Base-by-base conservation (phyloP, 2,329 filamentous ascomycete genomes). In the Boeremia lycopersici region DNA sequence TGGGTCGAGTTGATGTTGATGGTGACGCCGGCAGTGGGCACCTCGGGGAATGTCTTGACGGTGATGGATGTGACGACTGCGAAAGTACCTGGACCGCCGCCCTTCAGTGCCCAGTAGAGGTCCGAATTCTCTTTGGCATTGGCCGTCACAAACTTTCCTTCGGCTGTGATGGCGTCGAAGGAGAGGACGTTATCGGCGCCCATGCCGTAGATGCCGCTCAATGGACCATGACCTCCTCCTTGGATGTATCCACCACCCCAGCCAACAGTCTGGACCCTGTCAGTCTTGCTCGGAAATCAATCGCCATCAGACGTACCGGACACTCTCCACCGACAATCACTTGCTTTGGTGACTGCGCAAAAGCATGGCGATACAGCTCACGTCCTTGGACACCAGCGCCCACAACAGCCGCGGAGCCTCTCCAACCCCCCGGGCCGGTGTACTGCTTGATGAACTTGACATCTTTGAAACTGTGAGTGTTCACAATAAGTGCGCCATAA, bases 231-330 rank as follows among this genome's bases (percentile, higher is more conserved):
- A 9, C 48, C 48, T 17, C 48, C 48, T 34, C 76, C 75, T 50
- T 76, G 74, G 23, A 75, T 70, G 53, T 77, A 79, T 1, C 77
- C 77, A n/a, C 77, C 77, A 9, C 63, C 74, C 56, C 74, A 73
- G 23, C 73, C 74, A 19, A 77, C 74, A 47, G 73, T 74, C 67
- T 71, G 19, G 11, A 5, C 11, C 12, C 28, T 2, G 25, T 59
- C 51, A 58, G 62, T 13, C 5, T 44, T 38, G 6, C 11, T 17
- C n/a, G 8, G 8, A 13, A 9, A 23, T 7, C 11, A 4, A 10
- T 13, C 5, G 11, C 4, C 34, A 17, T 30, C 3, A 15, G 30
- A 58, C 63, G 30, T 62, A 72, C 69, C 7, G 72, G 71, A 44
- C 72, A 75, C 35, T 74, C 71, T 56, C 73, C 73, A 41, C 73